These are phyloP conservation scores for Ceratocystis cubensis DNA, from an alignment of 2,329 filamentous ascomycete genomes.

Conservation along the genomic window DNA sequence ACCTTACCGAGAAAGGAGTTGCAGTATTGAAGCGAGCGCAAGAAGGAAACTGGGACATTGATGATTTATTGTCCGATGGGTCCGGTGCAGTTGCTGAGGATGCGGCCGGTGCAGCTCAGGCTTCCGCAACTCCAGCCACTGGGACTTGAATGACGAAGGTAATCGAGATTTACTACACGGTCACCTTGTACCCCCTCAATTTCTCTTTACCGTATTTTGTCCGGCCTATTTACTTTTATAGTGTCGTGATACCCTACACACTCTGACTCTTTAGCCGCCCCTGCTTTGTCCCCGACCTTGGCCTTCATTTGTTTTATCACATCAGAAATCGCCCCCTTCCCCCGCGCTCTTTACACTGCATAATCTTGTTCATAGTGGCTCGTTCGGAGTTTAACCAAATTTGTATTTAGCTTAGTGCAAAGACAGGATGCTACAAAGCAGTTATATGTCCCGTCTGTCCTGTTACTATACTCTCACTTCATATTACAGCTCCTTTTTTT, in stretches of 20 bases:
- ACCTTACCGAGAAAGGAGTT: constrained; percentile 42
- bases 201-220: background rate
- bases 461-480: background rate
- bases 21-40: constrained; percentile 41
- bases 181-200: background rate
- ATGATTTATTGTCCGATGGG: constrained; percentile 31
- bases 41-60: constrained; percentile 40
- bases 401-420: background rate
- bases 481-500: too few relatives aligned
- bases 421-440: background rate
- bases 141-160: background rate
- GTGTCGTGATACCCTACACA: background rate
- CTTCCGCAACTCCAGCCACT: background rate
- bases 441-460: background rate
- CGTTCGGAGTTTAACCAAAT: background rate
- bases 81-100: constrained; percentile 16
- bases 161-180: background rate
- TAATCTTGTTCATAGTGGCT: background rate
- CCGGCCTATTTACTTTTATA: background rate
- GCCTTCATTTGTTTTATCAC: background rate
- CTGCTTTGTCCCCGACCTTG: background rate
- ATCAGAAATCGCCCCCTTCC: background rate
- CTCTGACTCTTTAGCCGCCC: background rate
- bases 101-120: constrained; percentile 13
- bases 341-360: background rate